Base-by-base conservation (phyloP, 2,329 filamentous ascomycete genomes). In the Golovinomyces cichoracearum region DNA sequence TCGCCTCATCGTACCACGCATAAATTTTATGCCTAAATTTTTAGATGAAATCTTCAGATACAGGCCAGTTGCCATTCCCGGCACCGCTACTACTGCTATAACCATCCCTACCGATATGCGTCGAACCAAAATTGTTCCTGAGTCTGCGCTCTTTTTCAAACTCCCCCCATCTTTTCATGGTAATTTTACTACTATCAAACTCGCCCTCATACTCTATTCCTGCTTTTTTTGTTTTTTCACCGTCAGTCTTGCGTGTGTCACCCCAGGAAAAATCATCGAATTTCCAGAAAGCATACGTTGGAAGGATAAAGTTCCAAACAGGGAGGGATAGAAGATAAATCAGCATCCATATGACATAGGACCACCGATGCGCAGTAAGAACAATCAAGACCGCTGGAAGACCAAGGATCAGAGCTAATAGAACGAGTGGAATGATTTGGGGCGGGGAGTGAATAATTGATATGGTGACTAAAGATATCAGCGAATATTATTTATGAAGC, bases 231-330 rank as follows among this genome's bases (percentile, higher is more conserved):
- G 75, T 79, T 67, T 81, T 83, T 60, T 93, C 88, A 25, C 86
- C 86, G 0, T 79, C 83, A 37, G 88, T 93, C 74, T 95, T 93
- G 53, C 90, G 77, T 49, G 90, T 98, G 54, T 98, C 92, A 59
- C 90, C 90, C 90, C 90, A 98, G 50, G 83, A 93, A 70, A 98
- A 98, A 68, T 98, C 90, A 63, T 98, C 90, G 62, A 98, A 98
- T 67, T 98, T 95, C 90, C 90, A 98, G 70, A 88, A 98, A 2
- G 90, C 81, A 62, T 98, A 98, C 6, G 76, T 75, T 0, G 90
- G 90, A 7, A 98, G 76, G 33, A 98, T 71, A 62, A 98, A 93
- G 65, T 98, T 98, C 90, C 90, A 98, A 50, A 98, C 73, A 0
- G 92, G 92, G 1, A 98, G 75, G 0, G 90, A 93, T 42, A 86